Percentiles rank a stretch among this genome's conserved stretches.
Conservation (phyloP, 1,284 basidiomycete genomes). For the Malassezia dermatis region DNA sequence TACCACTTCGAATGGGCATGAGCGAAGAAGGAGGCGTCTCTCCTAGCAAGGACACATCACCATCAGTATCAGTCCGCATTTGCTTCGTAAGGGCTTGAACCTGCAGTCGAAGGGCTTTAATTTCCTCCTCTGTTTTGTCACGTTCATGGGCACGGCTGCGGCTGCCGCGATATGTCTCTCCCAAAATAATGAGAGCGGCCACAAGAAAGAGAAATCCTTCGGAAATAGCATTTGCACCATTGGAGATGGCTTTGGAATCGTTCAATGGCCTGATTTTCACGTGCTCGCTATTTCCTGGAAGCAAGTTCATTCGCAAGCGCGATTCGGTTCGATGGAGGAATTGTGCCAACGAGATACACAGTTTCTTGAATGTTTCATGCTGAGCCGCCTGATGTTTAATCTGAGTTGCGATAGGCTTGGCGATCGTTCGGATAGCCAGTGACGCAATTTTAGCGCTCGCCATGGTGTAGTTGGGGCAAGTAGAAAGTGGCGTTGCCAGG, state of each 20-base stretch:
- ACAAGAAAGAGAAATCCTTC: conserved; percentile 44
- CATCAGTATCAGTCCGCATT: background rate
- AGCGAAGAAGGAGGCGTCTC: background rate
- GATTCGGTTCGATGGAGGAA: conserved; percentile 40
- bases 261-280: conserved; percentile 42
- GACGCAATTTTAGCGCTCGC: conserved; percentile 43
- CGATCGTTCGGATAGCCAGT: conserved; percentile 38
- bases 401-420: conserved; percentile 45
- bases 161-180: conserved; percentile 36
- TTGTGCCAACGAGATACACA: conserved; percentile 36
- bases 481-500: background rate
- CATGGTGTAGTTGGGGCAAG: conserved; percentile 17
- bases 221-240: conserved; percentile 41
- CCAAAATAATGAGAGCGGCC: conserved; percentile 39
- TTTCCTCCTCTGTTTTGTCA: conserved; percentile 31
- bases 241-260: conserved; percentile 37
- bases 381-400: conserved; percentile 40
- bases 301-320: conserved; percentile 33
- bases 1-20: too few relatives aligned
- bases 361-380: conserved; percentile 37
- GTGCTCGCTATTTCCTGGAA: conserved; percentile 20
- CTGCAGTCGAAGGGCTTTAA: conserved; percentile 24
- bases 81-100: conserved; percentile 19
- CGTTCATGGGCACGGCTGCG: conserved; percentile 36
- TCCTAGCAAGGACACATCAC: background rate